These are phyloP conservation scores for Kregervanrija fluxuum DNA, from an alignment of 805 yeast species.

Conservation along the genomic window DNA sequence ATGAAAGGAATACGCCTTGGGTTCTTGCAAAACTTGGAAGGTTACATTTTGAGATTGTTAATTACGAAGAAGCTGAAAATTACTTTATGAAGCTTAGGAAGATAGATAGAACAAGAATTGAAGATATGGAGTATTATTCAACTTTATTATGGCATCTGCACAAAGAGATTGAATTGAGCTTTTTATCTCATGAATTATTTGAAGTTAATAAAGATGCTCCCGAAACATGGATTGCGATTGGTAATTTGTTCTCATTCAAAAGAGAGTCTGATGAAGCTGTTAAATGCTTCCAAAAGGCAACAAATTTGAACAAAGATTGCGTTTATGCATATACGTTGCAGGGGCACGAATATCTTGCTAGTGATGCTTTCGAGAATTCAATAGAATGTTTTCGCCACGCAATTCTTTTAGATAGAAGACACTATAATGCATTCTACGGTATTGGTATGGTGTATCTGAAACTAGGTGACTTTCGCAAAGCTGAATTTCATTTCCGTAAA, in stretches of 20 bases:
- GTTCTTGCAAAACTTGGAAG: constrained; percentile 75
- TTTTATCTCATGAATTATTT: constrained; percentile 71
- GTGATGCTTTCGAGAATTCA: constrained; percentile 88
- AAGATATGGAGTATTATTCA: constrained; percentile 88
- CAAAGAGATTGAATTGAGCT: constrained; percentile 70
- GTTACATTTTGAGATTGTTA: constrained; percentile 78
- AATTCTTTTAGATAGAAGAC: constrained; percentile 66
- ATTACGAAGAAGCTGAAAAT: constrained; percentile 67
- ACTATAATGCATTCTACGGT: constrained; percentile 93
- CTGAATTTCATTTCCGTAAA: constrained; percentile 79
- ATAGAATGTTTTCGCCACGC: constrained; percentile 76
- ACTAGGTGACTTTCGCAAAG: constrained; percentile 74
- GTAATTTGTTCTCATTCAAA: constrained; percentile 77
- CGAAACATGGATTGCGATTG: constrained; percentile 87
- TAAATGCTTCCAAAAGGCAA: constrained; percentile 76
- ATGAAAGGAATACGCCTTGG: constrained; percentile 72
- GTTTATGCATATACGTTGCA: constrained; percentile 88
- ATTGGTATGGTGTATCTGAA: constrained; percentile 90
- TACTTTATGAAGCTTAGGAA: constrained; percentile 57
- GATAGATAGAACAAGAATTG: constrained; percentile 68
- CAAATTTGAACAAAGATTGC: constrained; percentile 49
- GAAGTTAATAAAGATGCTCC: constrained; percentile 57
- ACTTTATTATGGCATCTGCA: constrained; percentile 91
- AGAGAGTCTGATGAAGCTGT: constrained; percentile 88
- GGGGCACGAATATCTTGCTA: constrained; percentile 87